Base-by-base conservation (phyloP, 352 stramenopile species). In the Phytophthora aleatoria region DNA sequence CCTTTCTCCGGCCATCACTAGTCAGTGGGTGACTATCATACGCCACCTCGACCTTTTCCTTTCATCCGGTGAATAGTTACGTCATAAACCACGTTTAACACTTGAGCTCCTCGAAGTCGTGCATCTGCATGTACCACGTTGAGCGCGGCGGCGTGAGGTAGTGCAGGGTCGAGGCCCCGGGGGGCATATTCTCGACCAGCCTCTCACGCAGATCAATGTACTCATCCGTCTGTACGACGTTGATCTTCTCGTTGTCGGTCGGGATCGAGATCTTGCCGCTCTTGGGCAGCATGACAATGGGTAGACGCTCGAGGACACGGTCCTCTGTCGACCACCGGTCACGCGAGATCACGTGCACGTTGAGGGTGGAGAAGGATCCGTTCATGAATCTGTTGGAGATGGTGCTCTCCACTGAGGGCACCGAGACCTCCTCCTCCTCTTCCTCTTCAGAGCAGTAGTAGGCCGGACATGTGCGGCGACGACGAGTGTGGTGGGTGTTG, bases 111-210 rank as follows among this genome's bases (percentile, higher is more conserved):
- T 93, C 85, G 43, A 94, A 89, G 74, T 86, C 61, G 33, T 86
- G 83, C 79, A 90, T 94, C 57, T 94, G 85, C 61, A 94, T 92
- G 76, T 79, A 80, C 85, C 85, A 94, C 28, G 85, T 94, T 4
- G 85, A 91, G 31, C 83, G 81, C 26, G 85, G 85, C 41, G 85
- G 85, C 47, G 83, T 92, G 11, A 94, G 75, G 44, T 90, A 79
- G 45, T 84, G 77, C 50, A 76, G 43, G 7, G 56, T 33, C 5
- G 59, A 45, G 3, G 56, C 35, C 30, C 66, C 65, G 9, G 56
- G 62, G 5, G 64, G 51, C 48, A 93, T 49, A 33, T 77, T 81
- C 42, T 76, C 60, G 28, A 90, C 64, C 39, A 93, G 55, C 45
- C 86, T 77, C 26, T 87, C 83, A n/a, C 73, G 73, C 64, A 93